Conservation (phyloP, 306 rosid genomes). For the Cucumis hystrix region DNA sequence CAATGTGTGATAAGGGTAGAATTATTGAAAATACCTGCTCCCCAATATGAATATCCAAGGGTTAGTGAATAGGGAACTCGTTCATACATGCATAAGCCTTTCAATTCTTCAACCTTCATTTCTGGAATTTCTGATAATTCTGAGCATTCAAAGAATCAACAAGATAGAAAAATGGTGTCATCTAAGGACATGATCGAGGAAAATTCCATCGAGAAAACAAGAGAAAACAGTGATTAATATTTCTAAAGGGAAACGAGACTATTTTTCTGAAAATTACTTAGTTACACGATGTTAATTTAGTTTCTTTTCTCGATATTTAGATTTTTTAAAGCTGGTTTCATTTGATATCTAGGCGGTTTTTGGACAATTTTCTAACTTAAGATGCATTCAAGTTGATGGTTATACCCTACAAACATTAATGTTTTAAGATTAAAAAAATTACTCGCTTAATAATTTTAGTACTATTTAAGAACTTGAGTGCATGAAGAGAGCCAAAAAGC, state of each 20-base stretch:
- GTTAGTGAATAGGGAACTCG: slow-evolving; percentile 67
- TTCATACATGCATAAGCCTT: slow-evolving; percentile 53
- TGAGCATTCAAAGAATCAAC: slow-evolving; percentile 14
- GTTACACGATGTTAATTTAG: too few relatives aligned
- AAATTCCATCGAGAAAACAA: neutral
- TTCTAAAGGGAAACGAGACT: neutral
- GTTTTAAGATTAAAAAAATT: neutral
- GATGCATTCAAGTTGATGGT: neutral
- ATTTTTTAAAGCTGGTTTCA: too few relatives aligned
- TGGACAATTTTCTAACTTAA: neutral
- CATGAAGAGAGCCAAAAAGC: neutral
- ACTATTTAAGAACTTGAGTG: neutral
- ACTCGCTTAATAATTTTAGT: neutral
- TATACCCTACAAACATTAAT: neutral
- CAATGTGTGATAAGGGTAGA: neutral
- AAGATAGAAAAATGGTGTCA: neutral
- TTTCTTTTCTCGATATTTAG: too few relatives aligned
- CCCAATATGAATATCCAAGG: slow-evolving; percentile 86
- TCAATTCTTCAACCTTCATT: slow-evolving; percentile 45
- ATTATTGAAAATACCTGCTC: slow-evolving; percentile 49
- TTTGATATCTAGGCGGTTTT: neutral
- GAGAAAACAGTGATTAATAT: neutral
- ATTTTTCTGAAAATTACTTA: neutral
- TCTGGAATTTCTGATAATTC: slow-evolving; percentile 66
- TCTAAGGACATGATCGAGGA: neutral